These are phyloP conservation scores for Silene latifolia DNA, from an alignment of 148 eudicot genomes.

Conservation along the genomic window DNA sequence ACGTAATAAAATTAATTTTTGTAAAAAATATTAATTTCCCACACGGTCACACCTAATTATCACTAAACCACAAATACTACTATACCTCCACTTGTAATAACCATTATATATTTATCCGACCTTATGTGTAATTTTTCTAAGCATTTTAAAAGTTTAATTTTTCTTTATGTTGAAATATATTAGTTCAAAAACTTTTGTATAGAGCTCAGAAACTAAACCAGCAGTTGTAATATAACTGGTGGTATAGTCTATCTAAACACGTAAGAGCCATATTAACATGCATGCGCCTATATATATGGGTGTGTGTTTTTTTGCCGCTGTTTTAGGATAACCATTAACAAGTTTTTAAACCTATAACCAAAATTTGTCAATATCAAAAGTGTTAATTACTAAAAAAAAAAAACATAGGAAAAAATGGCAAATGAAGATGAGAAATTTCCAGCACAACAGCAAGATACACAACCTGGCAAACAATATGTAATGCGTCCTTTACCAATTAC, in stretches of 20 bases:
- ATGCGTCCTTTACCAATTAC: conserved; percentile 22
- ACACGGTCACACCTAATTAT: background rate
- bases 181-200: too few relatives aligned
- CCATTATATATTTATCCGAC: too few relatives aligned
- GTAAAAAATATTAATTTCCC: background rate
- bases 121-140: too few relatives aligned
- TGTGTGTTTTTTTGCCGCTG: background rate
- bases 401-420: background rate
- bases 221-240: too few relatives aligned
- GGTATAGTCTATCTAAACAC: too few relatives aligned
- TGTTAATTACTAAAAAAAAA: background rate
- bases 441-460: conserved; percentile 22
- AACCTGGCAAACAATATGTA: conserved; percentile 21
- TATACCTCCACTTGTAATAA: too few relatives aligned
- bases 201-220: too few relatives aligned
- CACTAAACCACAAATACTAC: too few relatives aligned
- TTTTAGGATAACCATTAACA: background rate
- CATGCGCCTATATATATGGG: background rate
- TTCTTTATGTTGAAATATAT: too few relatives aligned
- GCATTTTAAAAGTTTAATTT: too few relatives aligned
- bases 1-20: too few relatives aligned
- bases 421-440: conserved; percentile 14
- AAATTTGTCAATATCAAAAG: background rate
- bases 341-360: background rate
- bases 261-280: background rate